These are phyloP conservation scores for Boletales sp. DNA, from an alignment of 768 basidiomycete species.

Conservation along the genomic window DNA sequence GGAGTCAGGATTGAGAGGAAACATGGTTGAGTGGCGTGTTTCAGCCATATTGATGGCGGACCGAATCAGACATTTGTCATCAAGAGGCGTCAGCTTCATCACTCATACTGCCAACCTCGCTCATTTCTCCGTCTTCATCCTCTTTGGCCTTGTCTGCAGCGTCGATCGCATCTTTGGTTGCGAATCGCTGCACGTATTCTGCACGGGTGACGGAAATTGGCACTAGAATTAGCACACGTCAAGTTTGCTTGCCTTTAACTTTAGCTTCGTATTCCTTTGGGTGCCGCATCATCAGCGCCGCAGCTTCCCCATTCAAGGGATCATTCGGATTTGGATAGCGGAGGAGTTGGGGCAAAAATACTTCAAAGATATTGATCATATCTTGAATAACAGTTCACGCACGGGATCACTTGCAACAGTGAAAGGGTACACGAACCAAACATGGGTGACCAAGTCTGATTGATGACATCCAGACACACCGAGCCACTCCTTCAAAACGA, in stretches of 20 bases:
- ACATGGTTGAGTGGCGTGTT: conserved; percentile 10
- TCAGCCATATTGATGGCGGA: conserved; percentile 2
- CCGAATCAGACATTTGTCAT: conserved; percentile 8
- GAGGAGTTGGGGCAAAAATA: conserved; percentile 93
- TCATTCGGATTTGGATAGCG: conserved; percentile 99
- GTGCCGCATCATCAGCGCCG: conserved; percentile 94
- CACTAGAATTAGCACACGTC: background rate
- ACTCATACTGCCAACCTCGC: conserved; percentile 80
- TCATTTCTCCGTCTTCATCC: conserved; percentile 83
- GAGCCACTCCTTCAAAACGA: conserved; percentile 75
- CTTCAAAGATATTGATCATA: conserved; percentile 99
- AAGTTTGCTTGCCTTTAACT: conserved; percentile 68
- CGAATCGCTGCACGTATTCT: conserved; percentile 97
- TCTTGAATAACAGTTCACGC: conserved; percentile 45
- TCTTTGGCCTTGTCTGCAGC: conserved; percentile 59
- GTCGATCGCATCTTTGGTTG: conserved; percentile 87
- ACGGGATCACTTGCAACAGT: background rate
- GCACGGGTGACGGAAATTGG: conserved; percentile 4
- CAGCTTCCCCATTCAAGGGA: conserved; percentile 96
- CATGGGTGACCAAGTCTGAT: conserved; percentile 99
- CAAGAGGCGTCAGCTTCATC: conserved; percentile 49
- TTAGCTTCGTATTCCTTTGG: conserved; percentile 93
- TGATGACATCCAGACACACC: conserved; percentile 97
- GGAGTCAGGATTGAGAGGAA: conserved; percentile 6
- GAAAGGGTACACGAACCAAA: conserved; percentile 63